Evolutionary conservation across 1,284 basidiomycete genomes (phyloP), one percentile per base, ranked within the genome.

Genomic region (Pseudozyma hubeiensis): DNA sequence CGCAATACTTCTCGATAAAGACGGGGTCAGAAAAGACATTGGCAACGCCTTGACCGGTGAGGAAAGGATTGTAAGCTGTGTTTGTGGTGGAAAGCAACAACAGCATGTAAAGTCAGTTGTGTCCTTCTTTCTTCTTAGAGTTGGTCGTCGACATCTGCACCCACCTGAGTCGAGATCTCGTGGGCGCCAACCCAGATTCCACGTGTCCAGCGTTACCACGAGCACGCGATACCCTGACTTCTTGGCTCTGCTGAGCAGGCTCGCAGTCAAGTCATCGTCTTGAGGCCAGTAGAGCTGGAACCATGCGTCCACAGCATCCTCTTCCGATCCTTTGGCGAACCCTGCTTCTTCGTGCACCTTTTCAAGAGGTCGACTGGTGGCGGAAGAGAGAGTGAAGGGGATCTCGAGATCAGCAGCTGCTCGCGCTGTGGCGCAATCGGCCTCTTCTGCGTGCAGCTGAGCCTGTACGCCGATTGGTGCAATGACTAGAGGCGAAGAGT

Each of bases 181-280:
- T 4, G 76, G 78, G 13, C 78, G 49, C 73, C 73, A 80, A 10
- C 78, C 78, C 7, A 80, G 55, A 8, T 44, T 69, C 69, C 72
- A 81, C 16, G 80, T 81, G 51, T 81, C 80, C 11, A 81, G 67
- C 11, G 80, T 81, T n/a, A 81, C 75, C 48, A 93, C 88, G 34
- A 93, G 88, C 19, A 88, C 88, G 7, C 85, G 88, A 85, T 88
- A 93, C 2, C 90, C 90, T 34, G 85, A 88, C 7, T 85, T 86
- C 79, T 91, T 91, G 45, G 89, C 90, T 13, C 91, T 88, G 5
- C 83, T 83, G 13, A 93, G 87, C 30, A 93, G 73, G 16, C 90
- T 91, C 19, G 88, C 82, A 0, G 90, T 90, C 9, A 91, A 82
- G 3, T 90, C 90, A 64, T 90, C 85, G 41, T 88, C 86, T 29